Base-by-base conservation (phyloP, 805 yeast genomes). In the Pichia phayaonensis region DNA sequence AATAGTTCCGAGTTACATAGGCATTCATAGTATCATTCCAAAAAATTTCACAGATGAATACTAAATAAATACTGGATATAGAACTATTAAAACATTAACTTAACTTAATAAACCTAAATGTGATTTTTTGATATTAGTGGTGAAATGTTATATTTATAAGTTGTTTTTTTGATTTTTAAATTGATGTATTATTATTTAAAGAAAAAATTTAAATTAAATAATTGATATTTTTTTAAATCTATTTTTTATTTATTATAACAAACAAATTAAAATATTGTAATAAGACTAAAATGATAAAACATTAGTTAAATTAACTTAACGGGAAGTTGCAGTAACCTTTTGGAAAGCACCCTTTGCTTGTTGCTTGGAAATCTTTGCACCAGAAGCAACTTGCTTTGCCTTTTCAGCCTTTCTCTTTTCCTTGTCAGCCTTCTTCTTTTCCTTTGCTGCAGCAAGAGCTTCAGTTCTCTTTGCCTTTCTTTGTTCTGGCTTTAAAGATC, bases 261-360 rank as follows among this genome's bases (percentile, higher is more conserved):
- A 39, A 39, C 40, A 39, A 39, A 18, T 39, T 39, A 21, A 38
- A 15, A 44, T 5, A 41, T 22, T 27, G 15, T 27, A 38, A 36
- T 7, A 23, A 44, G 44, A 41, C 39, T 36, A 40, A 34, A 34
- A 18, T 20, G 39, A 45, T 26, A 11, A 13, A 36, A 31, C 23
- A n/a, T 23, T 42, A 26, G 22, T 20, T 40, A 45, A 44, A 22
- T 40, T 13, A 46, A 47, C 68, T 84, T 89, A 90, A 86, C 96
- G 96, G 76, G 96, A 89, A 72, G 95, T 85, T 68, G 97, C 95
- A 66, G 83, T 84, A 69, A 90, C 97, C 81, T 90, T 90, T 78
- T 86, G 94, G 89, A 86, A 88, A 74, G 96, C 89, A 81, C 97
- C 97, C 83, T 88, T 90, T 71, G 92, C 90, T 75, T 85, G 94